Conservation (phyloP, 108 stramenopile genomes). For the Fragilaria radians region DNA sequence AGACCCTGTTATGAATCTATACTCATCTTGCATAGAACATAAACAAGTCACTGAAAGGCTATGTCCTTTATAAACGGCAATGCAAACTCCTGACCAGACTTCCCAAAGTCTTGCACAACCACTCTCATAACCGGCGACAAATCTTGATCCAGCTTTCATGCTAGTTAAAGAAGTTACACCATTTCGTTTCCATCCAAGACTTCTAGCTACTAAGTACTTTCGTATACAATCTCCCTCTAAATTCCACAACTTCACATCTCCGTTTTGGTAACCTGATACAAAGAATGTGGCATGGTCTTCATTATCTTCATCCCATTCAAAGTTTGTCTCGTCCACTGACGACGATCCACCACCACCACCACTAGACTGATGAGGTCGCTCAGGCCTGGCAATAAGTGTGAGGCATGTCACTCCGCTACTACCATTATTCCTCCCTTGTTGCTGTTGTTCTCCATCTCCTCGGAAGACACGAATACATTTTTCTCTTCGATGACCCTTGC, state of each 20-base stretch:
- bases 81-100: slow-evolving; percentile 2
- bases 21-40: not conserved
- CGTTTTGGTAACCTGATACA: slow-evolving; percentile 18
- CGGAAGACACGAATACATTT: slow-evolving; percentile 5
- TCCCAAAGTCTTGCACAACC: slow-evolving; percentile 1
- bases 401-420: slow-evolving; percentile 7
- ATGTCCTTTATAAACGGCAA: not conserved
- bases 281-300: slow-evolving; percentile 2
- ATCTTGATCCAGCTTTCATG: not conserved
- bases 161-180: not conserved
- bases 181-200: too few relatives aligned
- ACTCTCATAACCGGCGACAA: not conserved
- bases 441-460: slow-evolving; percentile 4
- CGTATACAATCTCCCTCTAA: not conserved
- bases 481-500: slow-evolving; percentile 5
- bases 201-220: not conserved
- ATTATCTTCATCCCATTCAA: not conserved
- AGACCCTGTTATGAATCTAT: not conserved
- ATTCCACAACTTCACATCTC: slow-evolving; percentile 17
- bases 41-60: not conserved
- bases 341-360: too few relatives aligned
- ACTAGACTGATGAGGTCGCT: too few relatives aligned
- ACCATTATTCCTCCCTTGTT: too few relatives aligned
- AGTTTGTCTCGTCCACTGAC: too few relatives aligned
- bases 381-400: not conserved